Conservation (phyloP, 176 grass and related monocot species). For the Oryza glaberrima region DNA sequence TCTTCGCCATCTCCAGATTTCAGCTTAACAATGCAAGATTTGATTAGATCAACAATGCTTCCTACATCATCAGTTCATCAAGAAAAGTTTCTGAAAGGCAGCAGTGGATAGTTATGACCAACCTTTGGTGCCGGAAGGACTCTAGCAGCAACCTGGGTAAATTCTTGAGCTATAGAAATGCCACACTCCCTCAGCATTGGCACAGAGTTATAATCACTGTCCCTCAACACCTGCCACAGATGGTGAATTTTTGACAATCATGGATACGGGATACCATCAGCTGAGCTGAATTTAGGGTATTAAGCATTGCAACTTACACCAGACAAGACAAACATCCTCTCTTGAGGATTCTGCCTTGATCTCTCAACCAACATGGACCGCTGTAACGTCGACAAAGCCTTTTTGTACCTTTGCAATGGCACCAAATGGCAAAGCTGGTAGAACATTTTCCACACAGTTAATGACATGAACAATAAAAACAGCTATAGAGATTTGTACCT, state of each 20-base stretch:
- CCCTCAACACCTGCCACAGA: constrained; percentile 30
- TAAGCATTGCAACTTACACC: background rate
- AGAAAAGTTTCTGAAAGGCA: background rate
- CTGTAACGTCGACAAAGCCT: constrained; percentile 46
- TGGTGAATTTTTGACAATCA: background rate
- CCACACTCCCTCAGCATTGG: constrained; percentile 54
- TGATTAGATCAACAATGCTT: background rate
- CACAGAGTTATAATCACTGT: constrained; percentile 56
- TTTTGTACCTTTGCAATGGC: constrained; percentile 71
- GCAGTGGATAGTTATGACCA: background rate
- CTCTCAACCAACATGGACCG: constrained; percentile 55
- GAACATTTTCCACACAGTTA: background rate
- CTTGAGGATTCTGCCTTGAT: constrained; percentile 62
- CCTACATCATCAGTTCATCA: background rate
- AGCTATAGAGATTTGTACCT: background rate
- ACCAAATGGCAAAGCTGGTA: constrained; percentile 56
- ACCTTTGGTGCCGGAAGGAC: constrained; percentile 61
- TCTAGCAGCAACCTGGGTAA: constrained; percentile 58
- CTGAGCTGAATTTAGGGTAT: background rate
- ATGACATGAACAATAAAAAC: background rate
- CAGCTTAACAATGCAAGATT: constrained; percentile 42
- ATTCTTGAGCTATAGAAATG: constrained; percentile 47
- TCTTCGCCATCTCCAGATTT: constrained; percentile 45
- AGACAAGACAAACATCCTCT: constrained; percentile 45
- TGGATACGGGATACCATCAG: background rate